These are phyloP conservation scores for Pseudogymnoascus sp. DNA, from an alignment of 2,329 filamentous ascomycete species.

Conservation along the genomic window DNA sequence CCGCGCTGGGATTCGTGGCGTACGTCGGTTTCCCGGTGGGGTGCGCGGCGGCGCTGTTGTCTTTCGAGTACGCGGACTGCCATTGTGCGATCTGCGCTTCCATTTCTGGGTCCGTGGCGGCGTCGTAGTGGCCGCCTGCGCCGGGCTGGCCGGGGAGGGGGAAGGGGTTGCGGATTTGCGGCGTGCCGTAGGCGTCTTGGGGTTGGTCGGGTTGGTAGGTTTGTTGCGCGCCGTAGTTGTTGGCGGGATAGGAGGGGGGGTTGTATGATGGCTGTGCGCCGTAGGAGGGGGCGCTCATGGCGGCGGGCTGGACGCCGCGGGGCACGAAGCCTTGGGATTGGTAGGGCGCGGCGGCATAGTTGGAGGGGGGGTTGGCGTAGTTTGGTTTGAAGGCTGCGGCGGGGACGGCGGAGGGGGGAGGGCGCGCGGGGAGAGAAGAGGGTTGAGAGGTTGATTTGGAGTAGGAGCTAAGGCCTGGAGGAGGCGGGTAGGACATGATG, in stretches of 20 bases:
- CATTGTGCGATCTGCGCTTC: constrained; percentile 90
- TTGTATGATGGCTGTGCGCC: constrained; percentile 14
- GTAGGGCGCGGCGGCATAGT: constrained; percentile 23
- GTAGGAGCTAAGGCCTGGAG: constrained; percentile 62
- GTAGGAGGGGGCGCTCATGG: constrained; percentile 24
- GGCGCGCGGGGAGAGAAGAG: constrained; percentile 67
- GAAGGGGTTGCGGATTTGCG: constrained; percentile 77
- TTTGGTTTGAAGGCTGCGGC: constrained; percentile 21
- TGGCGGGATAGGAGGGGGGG: constrained; percentile 11
- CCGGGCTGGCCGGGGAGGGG: constrained; percentile 49
- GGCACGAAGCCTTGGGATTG: constrained; percentile 51
- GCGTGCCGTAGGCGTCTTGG: constrained; percentile 42
- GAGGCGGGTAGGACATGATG: constrained; percentile 81
- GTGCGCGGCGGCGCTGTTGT: constrained; percentile 35
- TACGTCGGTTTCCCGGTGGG: constrained; percentile 24
- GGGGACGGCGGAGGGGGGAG: constrained; percentile 48
- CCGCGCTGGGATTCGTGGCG: constrained; percentile 28
- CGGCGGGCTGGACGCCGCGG: constrained; percentile 43
- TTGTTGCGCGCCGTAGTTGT: constrained; percentile 28
- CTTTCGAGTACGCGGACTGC: constrained; percentile 80
- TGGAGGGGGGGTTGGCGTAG: constrained; percentile 12
- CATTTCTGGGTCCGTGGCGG: constrained; percentile 66
- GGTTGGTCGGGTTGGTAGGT: constrained; percentile 39
- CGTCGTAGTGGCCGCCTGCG: constrained; percentile 29
- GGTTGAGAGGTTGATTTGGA: constrained; percentile 32